Percentiles rank a stretch among this genome's conserved stretches.
Conservation (phyloP, 2,329 filamentous ascomycete genomes). For the Diaporthe sp. region DNA sequence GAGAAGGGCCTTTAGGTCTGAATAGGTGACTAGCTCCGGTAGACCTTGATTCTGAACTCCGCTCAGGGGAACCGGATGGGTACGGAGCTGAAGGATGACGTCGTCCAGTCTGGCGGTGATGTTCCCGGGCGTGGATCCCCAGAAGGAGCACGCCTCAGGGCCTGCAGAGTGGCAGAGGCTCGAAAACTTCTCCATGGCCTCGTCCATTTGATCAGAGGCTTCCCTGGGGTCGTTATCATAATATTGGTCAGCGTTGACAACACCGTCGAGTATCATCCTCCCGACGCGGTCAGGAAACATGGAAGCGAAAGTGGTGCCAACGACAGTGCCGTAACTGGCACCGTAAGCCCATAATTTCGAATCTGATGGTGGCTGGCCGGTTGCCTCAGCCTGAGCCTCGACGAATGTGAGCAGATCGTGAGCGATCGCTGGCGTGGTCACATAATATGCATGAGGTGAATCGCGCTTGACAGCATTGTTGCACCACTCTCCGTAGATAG, state of each 20-base stretch:
- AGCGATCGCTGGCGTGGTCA: background rate
- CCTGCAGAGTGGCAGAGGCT: constrained; percentile 5
- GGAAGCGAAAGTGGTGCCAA: background rate
- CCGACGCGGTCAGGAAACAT: background rate
- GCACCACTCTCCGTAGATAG: background rate
- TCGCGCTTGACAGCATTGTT: background rate
- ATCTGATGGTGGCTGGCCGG: background rate
- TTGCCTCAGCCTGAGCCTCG: background rate
- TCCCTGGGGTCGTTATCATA: background rate
- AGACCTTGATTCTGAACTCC: background rate
- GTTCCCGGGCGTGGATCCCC: background rate
- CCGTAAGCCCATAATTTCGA: background rate
- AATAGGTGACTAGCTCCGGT: constrained; percentile 1
- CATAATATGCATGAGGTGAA: background rate
- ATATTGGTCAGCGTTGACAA: background rate
- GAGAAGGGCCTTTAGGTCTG: constrained; percentile 1
- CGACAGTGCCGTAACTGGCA: background rate
- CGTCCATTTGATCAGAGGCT: background rate
- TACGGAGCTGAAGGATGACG: constrained; percentile 1
- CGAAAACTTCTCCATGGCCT: background rate
- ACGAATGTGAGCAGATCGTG: background rate
- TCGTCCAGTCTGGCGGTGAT: constrained; percentile 2
- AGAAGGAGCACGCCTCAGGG: background rate
- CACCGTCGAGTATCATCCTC: background rate
- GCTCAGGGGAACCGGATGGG: background rate